phyloP scores from a whole-genome alignment of 371 early-diverging fungal species.

The Mortierella sp. region DNA sequence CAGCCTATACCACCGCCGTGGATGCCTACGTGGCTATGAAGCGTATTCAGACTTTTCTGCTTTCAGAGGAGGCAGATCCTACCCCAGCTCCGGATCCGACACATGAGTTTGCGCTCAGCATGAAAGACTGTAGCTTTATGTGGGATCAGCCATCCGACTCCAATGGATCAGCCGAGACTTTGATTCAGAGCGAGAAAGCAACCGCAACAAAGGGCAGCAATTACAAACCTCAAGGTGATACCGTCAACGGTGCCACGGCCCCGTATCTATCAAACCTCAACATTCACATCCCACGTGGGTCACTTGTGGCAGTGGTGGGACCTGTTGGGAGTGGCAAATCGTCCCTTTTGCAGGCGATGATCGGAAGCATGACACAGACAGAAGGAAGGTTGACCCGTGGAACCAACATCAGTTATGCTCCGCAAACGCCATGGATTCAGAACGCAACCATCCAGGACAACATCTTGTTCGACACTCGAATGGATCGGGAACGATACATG shows the following conservation, averaged over 20 bases:
- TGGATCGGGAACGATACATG: conserved; percentile 59
- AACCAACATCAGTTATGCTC: conserved; percentile 41
- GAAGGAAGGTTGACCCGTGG: conserved; percentile 21
- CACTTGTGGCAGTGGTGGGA: conserved; percentile 67
- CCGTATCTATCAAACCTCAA: conserved; percentile 30
- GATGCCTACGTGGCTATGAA: conserved; percentile 73
- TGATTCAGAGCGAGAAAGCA: conserved; percentile 11
- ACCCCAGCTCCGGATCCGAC: conserved; percentile 51
- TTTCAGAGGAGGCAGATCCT: conserved; percentile 69
- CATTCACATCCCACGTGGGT: conserved; percentile 57
- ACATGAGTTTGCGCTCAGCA: conserved; percentile 49
- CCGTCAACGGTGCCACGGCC: neutral
- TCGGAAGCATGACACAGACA: conserved; percentile 58
- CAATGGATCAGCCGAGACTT: conserved; percentile 12
- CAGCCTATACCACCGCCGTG: conserved; percentile 62
- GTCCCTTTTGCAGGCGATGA: conserved; percentile 63
- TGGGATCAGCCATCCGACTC: conserved; percentile 61
- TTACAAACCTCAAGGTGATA: neutral
- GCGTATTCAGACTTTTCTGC: conserved; percentile 68
- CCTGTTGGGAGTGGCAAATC: conserved; percentile 69
- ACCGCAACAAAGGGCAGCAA: neutral
- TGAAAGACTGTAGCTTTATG: conserved; percentile 61
- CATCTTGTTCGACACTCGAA: conserved; percentile 65
- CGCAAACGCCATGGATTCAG: conserved; percentile 66
- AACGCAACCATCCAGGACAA: conserved; percentile 67